phyloP scores from a whole-genome alignment of 139 green algal species.

The Tetradesmus lagerheimii region DNA sequence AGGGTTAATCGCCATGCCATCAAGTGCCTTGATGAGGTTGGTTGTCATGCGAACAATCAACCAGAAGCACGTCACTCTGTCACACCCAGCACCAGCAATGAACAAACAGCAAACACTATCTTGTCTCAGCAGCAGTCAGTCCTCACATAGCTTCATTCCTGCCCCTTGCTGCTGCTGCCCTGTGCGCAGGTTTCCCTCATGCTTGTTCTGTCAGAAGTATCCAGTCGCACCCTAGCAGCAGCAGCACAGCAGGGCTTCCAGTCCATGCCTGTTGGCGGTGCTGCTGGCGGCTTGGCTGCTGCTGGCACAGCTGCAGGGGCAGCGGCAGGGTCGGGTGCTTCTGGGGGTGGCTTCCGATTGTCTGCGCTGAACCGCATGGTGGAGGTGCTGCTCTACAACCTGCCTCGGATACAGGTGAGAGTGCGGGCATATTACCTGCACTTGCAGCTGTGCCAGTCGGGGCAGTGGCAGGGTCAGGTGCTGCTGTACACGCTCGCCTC shows the following conservation, averaged over 20 bases:
- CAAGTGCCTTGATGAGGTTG: too few species aligned
- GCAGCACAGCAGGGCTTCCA: background rate
- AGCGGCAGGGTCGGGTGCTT: background rate
- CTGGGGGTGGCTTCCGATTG: background rate
- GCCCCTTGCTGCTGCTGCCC: conserved; percentile 21
- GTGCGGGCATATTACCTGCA: background rate
- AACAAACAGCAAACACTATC: too few species aligned
- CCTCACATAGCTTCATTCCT: too few species aligned
- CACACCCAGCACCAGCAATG: too few species aligned
- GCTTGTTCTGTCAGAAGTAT: conserved; percentile 53
- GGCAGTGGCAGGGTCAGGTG: background rate
- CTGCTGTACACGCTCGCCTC: background rate
- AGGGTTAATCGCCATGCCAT: too few species aligned
- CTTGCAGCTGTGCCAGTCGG: too few species aligned
- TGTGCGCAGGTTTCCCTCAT: conserved; percentile 58
- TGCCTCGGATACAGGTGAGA: conserved; percentile 49
- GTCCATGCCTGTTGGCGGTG: background rate
- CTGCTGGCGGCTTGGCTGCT: background rate
- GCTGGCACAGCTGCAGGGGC: background rate
- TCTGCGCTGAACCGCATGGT: conserved; percentile 35
- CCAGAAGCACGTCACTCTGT: too few species aligned
- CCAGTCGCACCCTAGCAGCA: conserved; percentile 45
- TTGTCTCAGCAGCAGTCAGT: too few species aligned
- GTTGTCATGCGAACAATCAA: too few species aligned
- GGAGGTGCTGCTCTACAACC: conserved; percentile 80